Evolutionary conservation across 352 stramenopile species (phyloP).

Genomic region (Saprolegnia parasitica): DNA sequence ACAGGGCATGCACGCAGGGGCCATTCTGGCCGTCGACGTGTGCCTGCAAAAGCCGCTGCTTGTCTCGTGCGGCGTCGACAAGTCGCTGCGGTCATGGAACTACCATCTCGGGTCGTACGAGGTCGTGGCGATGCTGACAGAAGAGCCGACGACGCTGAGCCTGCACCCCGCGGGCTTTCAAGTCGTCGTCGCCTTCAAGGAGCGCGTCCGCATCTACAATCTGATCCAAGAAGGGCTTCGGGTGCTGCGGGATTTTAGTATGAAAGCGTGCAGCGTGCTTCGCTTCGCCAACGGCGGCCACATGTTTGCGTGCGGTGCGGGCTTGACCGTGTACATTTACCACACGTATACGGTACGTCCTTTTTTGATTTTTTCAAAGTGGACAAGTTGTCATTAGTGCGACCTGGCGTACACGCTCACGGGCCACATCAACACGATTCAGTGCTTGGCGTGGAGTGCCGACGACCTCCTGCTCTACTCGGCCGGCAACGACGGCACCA

Average conservation of each 20-base stretch:
- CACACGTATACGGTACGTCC: slow-evolving; percentile 55
- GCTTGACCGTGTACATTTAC: slow-evolving; percentile 57
- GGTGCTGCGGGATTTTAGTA: slow-evolving; percentile 54
- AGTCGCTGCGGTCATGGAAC: slow-evolving; percentile 87
- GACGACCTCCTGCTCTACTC: slow-evolving; percentile 78
- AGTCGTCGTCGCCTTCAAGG: slow-evolving; percentile 70
- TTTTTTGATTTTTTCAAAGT: neutral
- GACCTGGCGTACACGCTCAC: slow-evolving; percentile 66
- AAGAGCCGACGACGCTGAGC: slow-evolving; percentile 57
- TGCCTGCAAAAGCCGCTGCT: slow-evolving; percentile 82
- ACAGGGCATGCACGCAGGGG: slow-evolving; percentile 55
- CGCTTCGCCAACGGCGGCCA: slow-evolving; percentile 66
- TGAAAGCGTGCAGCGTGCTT: slow-evolving; percentile 61
- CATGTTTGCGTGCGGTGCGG: slow-evolving; percentile 63
- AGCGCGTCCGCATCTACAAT: slow-evolving; percentile 68
- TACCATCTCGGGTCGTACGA: slow-evolving; percentile 64
- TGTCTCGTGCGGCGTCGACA: slow-evolving; percentile 75
- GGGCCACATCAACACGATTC: slow-evolving; percentile 74
- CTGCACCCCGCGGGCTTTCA: slow-evolving; percentile 71
- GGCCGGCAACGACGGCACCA: slow-evolving; percentile 64
- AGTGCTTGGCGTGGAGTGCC: slow-evolving; percentile 53
- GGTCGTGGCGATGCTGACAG: slow-evolving; percentile 50
- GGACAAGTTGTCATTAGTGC: slow-evolving; percentile 32
- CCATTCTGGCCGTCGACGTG: slow-evolving; percentile 67
- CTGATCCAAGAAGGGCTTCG: slow-evolving; percentile 62